Percentiles rank a stretch among this genome's conserved stretches.
Conservation (phyloP, 1,284 basidiomycete genomes). For the Ceratobasidium sp. region DNA sequence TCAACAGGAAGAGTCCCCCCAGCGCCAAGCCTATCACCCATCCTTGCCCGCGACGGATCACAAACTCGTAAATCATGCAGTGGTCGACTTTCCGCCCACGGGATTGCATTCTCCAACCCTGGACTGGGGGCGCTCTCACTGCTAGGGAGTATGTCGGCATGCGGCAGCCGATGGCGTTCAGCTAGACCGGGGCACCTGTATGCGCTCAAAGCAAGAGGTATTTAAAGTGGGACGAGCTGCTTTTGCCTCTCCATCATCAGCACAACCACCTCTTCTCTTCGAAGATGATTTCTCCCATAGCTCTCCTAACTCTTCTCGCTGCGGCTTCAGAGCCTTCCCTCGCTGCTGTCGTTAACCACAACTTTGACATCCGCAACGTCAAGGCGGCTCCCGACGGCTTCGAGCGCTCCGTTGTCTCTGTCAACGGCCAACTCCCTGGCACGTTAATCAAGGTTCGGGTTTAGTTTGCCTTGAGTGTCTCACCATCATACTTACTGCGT, state of each 20-base stretch:
- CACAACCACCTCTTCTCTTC: conserved; percentile 3
- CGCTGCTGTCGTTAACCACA: conserved; percentile 6
- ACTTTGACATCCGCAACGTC: conserved; percentile 28
- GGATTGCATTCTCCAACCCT: background rate
- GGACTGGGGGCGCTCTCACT: conserved; percentile 8
- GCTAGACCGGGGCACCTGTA: background rate
- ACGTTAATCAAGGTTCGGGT: conserved; percentile 24
- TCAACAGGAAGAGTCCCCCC: conserved; percentile 6
- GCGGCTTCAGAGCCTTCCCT: conserved; percentile 14
- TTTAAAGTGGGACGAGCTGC: conserved; percentile 1
- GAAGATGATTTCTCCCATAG: conserved; percentile 29
- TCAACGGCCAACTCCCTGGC: conserved; percentile 26
- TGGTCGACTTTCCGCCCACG: background rate
- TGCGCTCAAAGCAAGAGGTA: background rate
- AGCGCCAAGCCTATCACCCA: background rate
- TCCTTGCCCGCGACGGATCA: background rate
- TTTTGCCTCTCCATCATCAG: conserved; percentile 18
- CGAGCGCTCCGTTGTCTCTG: conserved; percentile 34
- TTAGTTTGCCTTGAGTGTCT: background rate
- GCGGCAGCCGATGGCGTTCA: background rate
- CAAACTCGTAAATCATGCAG: background rate
- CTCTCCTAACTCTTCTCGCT: conserved; percentile 8
- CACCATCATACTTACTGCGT: background rate
- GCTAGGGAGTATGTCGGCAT: conserved; percentile 13
- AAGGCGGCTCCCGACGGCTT: conserved; percentile 35